These are phyloP conservation scores for Kwoniella newhampshirensis DNA, from an alignment of 768 basidiomycete genomes.

Conservation along the genomic window DNA sequence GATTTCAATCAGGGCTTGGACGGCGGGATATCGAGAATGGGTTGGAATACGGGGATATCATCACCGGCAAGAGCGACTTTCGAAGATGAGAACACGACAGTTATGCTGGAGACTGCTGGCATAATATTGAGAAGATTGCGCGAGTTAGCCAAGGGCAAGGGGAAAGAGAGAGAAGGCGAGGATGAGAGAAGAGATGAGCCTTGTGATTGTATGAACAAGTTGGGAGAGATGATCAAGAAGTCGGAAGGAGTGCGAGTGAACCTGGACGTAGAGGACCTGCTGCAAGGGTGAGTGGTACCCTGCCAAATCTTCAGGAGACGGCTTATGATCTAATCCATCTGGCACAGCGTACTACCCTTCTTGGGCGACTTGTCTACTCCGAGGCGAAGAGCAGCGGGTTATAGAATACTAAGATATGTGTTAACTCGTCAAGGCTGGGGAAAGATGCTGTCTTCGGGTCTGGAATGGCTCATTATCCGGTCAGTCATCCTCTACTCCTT, in stretches of 20 bases:
- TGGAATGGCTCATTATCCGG: slow-evolving; percentile 93
- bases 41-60: slow-evolving; percentile 2
- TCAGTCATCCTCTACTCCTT: slow-evolving; percentile 51
- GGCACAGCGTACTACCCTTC: slow-evolving; percentile 69
- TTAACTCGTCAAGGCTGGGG: slow-evolving; percentile 72
- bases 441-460: slow-evolving; percentile 62
- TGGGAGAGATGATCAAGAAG: slow-evolving; percentile 56
- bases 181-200: slow-evolving; percentile 29
- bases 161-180: slow-evolving; percentile 29
- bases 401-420: slow-evolving; percentile 78
- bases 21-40: slow-evolving; percentile 7
- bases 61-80: too few relatives aligned
- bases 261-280: slow-evolving; percentile 65
- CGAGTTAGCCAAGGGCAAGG: slow-evolving; percentile 26
- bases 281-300: slow-evolving; percentile 76
- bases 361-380: slow-evolving; percentile 73
- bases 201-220: slow-evolving; percentile 29
- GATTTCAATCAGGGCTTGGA: slow-evolving; percentile 5
- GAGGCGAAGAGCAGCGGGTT: slow-evolving; percentile 75
- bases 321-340: slow-evolving; percentile 21
- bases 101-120: slow-evolving; percentile 19
- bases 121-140: slow-evolving; percentile 22
- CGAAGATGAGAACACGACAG: slow-evolving; percentile 26
- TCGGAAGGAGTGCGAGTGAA: slow-evolving; percentile 76
- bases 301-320: too few relatives aligned